These are phyloP conservation scores for Asclepias syriaca DNA, from an alignment of 257 asterid species.

Conservation along the genomic window DNA sequence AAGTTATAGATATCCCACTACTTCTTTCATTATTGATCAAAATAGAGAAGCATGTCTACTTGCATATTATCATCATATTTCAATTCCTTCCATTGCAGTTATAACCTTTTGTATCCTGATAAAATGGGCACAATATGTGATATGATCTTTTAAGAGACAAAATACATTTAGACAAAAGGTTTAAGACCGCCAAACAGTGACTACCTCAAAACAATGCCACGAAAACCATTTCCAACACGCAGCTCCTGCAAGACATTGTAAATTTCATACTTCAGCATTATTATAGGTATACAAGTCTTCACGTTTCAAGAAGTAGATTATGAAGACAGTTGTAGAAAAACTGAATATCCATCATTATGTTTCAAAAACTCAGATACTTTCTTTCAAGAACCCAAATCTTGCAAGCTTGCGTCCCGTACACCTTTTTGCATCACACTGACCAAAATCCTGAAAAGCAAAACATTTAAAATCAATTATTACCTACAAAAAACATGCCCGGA, in stretches of 20 bases:
- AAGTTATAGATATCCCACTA: background rate
- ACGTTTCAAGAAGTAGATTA: background rate
- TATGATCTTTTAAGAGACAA: background rate
- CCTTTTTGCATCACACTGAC: slow-evolving; percentile 94
- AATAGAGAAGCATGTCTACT: background rate
- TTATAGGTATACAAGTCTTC: background rate
- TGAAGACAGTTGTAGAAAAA: background rate
- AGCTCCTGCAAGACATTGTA: slow-evolving; percentile 54
- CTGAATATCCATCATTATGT: background rate
- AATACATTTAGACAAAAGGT: background rate
- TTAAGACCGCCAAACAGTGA: background rate
- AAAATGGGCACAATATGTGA: background rate
- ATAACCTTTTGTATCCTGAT: background rate
- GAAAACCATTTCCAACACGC: slow-evolving; percentile 76
- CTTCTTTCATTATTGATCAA: background rate
- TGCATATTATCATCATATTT: background rate
- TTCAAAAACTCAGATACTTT: slow-evolving; percentile 42
- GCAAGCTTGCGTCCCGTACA: slow-evolving; percentile 99
- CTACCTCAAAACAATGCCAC: slow-evolving; percentile 88
- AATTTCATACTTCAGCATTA: background rate
- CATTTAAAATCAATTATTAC: background rate
- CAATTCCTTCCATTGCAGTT: background rate
- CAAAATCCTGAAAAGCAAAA: slow-evolving; percentile 62
- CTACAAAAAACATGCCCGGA: background rate
- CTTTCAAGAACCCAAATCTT: slow-evolving; percentile 85